A percentile compares a stretch with the other conserved stretches of the same genome.
Evolutionary conservation across 441 rosid species (phyloP).

Genomic region (Erodium texanum): DNA sequence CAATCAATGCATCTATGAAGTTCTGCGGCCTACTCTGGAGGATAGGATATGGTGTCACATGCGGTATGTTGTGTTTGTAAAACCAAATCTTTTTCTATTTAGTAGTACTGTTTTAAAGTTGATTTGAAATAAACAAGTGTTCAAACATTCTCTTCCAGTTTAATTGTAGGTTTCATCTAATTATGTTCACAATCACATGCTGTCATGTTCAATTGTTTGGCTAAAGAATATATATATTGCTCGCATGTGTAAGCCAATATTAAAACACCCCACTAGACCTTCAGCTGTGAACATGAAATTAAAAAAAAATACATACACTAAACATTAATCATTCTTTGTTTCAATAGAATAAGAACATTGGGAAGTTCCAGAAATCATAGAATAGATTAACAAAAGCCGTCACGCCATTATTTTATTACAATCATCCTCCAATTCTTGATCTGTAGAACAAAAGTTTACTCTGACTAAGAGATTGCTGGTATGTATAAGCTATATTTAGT

Average conservation of each 20-base stretch:
- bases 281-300: too few species aligned
- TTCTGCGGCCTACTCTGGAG: too few species aligned
- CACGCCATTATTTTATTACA: background rate
- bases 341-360: too few species aligned
- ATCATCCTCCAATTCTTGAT: background rate
- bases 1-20: too few species aligned
- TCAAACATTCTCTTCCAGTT: background rate
- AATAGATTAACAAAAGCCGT: background rate
- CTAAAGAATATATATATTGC: background rate
- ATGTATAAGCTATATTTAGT: background rate
- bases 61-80: background rate
- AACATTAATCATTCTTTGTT: too few species aligned
- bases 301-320: too few species aligned
- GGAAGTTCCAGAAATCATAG: background rate
- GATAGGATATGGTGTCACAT: background rate
- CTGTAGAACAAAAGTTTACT: background rate
- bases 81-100: background rate
- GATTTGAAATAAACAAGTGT: background rate
- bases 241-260: background rate
- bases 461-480: background rate
- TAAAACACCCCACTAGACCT: too few species aligned
- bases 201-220: background rate
- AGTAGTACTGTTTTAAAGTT: background rate
- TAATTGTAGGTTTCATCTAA: background rate
- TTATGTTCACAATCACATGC: background rate